Evolutionary conservation across 2,329 filamentous ascomycete species (phyloP).

Genomic region (Claviceps spartinae): DNA sequence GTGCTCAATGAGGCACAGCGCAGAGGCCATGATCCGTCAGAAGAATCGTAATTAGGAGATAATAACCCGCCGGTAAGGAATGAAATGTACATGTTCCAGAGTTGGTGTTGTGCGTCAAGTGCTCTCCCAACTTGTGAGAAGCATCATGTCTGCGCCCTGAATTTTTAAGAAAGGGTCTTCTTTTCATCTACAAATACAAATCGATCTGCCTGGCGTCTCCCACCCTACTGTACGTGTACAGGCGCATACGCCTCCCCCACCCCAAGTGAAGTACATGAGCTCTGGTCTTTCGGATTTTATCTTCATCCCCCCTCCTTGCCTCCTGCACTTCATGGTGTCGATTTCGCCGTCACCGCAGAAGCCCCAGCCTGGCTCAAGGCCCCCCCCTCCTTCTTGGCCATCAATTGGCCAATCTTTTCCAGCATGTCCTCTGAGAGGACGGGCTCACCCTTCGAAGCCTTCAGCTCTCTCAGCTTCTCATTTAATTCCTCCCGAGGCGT

Average conservation of each 20-base stretch:
- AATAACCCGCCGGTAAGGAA: too few relatives aligned
- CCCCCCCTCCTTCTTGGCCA: constrained; percentile 38
- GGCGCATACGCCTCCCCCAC: not conserved
- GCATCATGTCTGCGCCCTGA: not conserved
- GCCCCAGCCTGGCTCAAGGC: constrained; percentile 25
- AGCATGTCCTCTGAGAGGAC: constrained; percentile 45
- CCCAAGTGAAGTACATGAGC: not conserved
- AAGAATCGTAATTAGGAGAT: too few relatives aligned
- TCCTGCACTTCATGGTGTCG: not conserved
- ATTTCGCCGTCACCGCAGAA: constrained; percentile 15
- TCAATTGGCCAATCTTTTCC: constrained; percentile 47
- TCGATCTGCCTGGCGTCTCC: not conserved
- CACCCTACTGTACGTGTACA: not conserved
- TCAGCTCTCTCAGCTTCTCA: constrained; percentile 36
- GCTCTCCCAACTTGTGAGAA: too few relatives aligned
- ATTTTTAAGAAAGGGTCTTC: not conserved
- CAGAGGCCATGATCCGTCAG: too few relatives aligned
- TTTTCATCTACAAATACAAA: constrained; percentile 1
- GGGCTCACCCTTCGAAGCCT: constrained; percentile 39
- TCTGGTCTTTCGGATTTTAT: not conserved
- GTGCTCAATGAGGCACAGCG: too few relatives aligned
- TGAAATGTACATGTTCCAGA: not conserved
- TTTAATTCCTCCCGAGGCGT: constrained; percentile 48
- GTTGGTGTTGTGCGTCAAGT: not conserved
- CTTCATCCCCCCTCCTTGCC: too few relatives aligned